Percentiles rank a stretch among this genome's conserved stretches.
Evolutionary conservation across 2,329 filamentous ascomycete species (phyloP).

Genomic region (Monosporascus cannonballus): DNA sequence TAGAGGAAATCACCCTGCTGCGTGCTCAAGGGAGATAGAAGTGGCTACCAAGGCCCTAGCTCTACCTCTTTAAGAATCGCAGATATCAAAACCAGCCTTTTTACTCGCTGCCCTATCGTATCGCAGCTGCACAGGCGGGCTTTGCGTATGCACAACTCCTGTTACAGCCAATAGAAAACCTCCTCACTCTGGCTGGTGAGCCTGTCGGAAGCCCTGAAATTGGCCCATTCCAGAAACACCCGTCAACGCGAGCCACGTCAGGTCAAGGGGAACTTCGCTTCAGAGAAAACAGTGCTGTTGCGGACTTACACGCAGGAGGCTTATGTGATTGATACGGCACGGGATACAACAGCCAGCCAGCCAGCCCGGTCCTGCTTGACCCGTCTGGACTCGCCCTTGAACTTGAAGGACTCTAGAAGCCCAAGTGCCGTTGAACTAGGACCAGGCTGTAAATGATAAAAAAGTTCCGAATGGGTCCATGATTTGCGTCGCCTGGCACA

Average conservation of each 20-base stretch:
- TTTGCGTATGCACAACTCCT: neutral
- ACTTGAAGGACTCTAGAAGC: neutral
- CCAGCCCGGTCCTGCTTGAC: neutral
- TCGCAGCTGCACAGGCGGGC: neutral
- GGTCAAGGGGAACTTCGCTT: no score
- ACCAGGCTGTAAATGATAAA: neutral
- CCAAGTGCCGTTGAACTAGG: neutral
- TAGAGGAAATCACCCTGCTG: no score
- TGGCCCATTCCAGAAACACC: neutral
- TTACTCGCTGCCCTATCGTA: neutral
- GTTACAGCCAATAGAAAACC: neutral
- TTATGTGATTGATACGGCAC: no score
- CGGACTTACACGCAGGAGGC: no score
- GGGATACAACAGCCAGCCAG: neutral
- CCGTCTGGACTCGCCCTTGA: neutral
- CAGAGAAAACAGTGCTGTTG: no score
- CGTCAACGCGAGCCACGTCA: neutral
- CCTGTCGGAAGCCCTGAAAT: neutral
- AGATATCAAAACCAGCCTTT: neutral
- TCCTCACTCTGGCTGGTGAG: neutral
- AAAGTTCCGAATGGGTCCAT: neutral
- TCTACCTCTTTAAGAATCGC: no score
- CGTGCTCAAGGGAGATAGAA: no score
- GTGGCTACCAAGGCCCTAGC: no score
- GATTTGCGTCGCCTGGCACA: neutral